Evolutionary conservation across 306 rosid genomes (phyloP).

Genomic region (Quercus gilva): DNA sequence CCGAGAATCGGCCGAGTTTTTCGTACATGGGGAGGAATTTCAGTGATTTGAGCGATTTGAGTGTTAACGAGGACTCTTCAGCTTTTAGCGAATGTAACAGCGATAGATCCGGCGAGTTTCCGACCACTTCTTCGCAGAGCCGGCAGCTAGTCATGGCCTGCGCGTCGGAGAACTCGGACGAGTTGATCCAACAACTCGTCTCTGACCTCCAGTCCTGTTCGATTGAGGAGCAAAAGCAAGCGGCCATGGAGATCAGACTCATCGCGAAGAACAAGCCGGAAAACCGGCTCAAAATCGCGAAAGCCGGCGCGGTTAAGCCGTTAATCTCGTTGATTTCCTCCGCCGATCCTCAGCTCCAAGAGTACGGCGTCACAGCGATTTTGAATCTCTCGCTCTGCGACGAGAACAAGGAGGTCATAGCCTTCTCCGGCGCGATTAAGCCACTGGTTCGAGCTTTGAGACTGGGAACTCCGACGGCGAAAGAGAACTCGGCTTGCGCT

Average conservation of each 20-base stretch:
- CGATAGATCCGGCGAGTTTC: conserved; percentile 93
- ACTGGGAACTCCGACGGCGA: conserved; percentile 69
- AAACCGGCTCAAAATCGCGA: conserved; percentile 72
- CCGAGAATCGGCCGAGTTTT: conserved; percentile 35
- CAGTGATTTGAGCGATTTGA: conserved; percentile 50
- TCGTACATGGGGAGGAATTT: conserved; percentile 53
- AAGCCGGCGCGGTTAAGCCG: conserved; percentile 81
- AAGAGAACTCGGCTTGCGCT: conserved; percentile 95
- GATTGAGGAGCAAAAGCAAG: conserved; percentile 78
- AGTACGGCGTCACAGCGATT: conserved; percentile 92
- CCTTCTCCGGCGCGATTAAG: conserved; percentile 74
- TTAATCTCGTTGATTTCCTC: conserved; percentile 63
- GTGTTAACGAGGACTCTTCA: conserved; percentile 50
- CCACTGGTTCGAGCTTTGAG: conserved; percentile 70
- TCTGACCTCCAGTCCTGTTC: conserved; percentile 66
- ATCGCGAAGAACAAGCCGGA: conserved; percentile 86
- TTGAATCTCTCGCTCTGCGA: conserved; percentile 89
- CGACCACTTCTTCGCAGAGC: conserved; percentile 55
- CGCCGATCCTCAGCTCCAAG: conserved; percentile 79
- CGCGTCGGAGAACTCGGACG: conserved; percentile 80
- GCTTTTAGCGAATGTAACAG: conserved; percentile 97
- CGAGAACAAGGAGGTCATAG: conserved; percentile 79
- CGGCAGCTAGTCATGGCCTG: conserved; percentile 63
- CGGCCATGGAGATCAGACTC: conserved; percentile 91
- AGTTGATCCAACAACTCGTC: conserved; percentile 69